These are phyloP conservation scores for Bacidia gigantensis DNA, from an alignment of 495 filamentous ascomycete species.

Conservation along the genomic window DNA sequence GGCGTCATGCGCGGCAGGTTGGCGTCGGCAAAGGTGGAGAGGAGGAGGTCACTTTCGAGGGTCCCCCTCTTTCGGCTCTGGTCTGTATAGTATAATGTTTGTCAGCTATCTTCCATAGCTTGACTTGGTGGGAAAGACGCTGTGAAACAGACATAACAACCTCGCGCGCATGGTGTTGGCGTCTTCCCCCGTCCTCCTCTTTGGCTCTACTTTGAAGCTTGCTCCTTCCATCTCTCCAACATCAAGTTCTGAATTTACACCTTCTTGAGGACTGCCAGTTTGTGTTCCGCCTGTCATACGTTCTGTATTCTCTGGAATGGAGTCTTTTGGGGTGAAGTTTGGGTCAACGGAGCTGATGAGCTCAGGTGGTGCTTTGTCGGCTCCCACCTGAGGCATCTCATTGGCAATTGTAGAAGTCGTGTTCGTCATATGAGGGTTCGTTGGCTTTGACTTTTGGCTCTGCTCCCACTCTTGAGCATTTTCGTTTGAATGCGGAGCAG, in stretches of 20 bases:
- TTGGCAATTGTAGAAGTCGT: constrained; percentile 51
- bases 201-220: constrained; percentile 77
- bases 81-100: constrained; percentile 36
- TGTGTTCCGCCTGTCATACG: constrained; percentile 50
- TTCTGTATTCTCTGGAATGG: constrained; percentile 45
- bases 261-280: constrained; percentile 28
- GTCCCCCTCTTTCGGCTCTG: constrained; percentile 95
- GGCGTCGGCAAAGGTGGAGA: constrained; percentile 84
- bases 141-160: constrained; percentile 61
- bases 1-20: constrained; percentile 60
- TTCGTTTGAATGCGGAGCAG: constrained; percentile 17
- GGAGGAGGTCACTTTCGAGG: constrained; percentile 86
- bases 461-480: constrained; percentile 37
- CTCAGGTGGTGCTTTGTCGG: constrained; percentile 45
- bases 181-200: constrained; percentile 70
- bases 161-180: constrained; percentile 70
- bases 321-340: constrained; percentile 43
- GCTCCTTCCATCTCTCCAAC: constrained; percentile 88
- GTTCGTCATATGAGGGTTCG: constrained; percentile 50
- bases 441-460: constrained; percentile 38
- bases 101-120: too few species aligned
- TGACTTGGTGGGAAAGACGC: not conserved
- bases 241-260: constrained; percentile 52
- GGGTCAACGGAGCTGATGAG: constrained; percentile 42
- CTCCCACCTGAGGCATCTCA: constrained; percentile 45